Evolutionary conservation across 805 yeast genomes (phyloP), one percentile per base, ranked within the genome.

Genomic region (Hanseniaspora lindneri): DNA sequence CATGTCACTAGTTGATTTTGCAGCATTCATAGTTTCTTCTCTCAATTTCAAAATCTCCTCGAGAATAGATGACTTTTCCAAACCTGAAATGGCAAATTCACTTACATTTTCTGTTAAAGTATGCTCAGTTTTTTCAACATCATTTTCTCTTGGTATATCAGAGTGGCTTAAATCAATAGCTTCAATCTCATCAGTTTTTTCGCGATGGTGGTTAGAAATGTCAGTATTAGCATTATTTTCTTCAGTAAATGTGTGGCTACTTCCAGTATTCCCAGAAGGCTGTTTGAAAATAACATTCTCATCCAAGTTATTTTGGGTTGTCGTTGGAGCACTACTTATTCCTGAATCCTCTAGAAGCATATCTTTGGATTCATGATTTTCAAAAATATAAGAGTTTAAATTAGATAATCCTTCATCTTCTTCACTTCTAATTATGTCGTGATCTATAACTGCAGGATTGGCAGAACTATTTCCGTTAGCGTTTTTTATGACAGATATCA

Each of bases 11-110:
- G 49, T 46, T 21, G 37, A 29, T 7, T 5, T 46, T 11, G 49
- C 49, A 10, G 49, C 49, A 3, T n/a, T 14, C 5, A 46, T 25
- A 4, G 49, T 46, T 11, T 46, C 49, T 17, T 32, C 49, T 23
- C 34, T 40, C 11, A 46, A 29, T 21, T 46, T 37, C 30, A 46
- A 17, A 17, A 46, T 46, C 14, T 46, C 49, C 3, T 29, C 39
- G 3, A 46, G 21, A 11, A 46, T 46, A 14, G 14, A 16, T 28
- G 30, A 28, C 19, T 35, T 40, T 19, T 46, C 39, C 3, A 14
- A 6, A 3, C 4, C 17, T n/a, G 30, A n/a, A 14, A 24, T n/a
- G 16, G 41, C 17, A 35, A n/a, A 21, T 20, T 20, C 5, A 27
- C 29, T 27, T 9, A 27, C 10, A 27, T 27, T 11, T 9, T 8